phyloP scores from a whole-genome alignment of 78 protist species.

The Tieghemostelium lacteum region DNA sequence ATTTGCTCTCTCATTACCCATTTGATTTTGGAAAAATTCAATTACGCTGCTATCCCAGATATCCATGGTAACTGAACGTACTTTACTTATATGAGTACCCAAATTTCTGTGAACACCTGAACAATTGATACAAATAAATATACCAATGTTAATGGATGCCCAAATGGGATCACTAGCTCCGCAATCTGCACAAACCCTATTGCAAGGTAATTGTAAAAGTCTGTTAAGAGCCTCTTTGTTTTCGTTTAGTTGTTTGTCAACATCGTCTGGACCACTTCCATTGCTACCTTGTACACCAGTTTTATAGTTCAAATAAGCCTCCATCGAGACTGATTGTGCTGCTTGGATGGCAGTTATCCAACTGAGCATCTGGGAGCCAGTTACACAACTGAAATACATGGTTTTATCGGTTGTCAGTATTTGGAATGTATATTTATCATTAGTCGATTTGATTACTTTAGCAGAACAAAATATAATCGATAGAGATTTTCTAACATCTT shows the following conservation, averaged over 20 bases:
- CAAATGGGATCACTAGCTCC: slow-evolving; percentile 82
- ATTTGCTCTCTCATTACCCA: slow-evolving; percentile 82
- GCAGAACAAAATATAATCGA: slow-evolving; percentile 70
- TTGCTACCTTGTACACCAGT: slow-evolving; percentile 38
- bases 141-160: slow-evolving; percentile 86
- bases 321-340: slow-evolving; percentile 73
- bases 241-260: slow-evolving; percentile 45
- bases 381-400: slow-evolving; percentile 40
- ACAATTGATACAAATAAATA: slow-evolving; percentile 88
- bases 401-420: slow-evolving; percentile 65
- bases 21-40: slow-evolving; percentile 5
- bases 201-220: slow-evolving; percentile 19
- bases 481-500: slow-evolving; percentile 44
- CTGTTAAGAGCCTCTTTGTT: slow-evolving; percentile 15
- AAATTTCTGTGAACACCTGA: slow-evolving; percentile 88
- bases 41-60: slow-evolving; percentile 58
- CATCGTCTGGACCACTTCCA: no score
- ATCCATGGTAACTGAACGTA: slow-evolving; percentile 83
- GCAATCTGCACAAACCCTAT: slow-evolving; percentile 80
- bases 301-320: slow-evolving; percentile 54
- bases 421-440: slow-evolving; percentile 74
- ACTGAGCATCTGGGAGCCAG: slow-evolving; percentile 51
- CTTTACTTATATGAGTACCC: slow-evolving; percentile 90
- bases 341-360: slow-evolving; percentile 70
- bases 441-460: slow-evolving; percentile 68